Base-by-base conservation (phyloP, 768 basidiomycete genomes). In the Mycena latifolia region DNA sequence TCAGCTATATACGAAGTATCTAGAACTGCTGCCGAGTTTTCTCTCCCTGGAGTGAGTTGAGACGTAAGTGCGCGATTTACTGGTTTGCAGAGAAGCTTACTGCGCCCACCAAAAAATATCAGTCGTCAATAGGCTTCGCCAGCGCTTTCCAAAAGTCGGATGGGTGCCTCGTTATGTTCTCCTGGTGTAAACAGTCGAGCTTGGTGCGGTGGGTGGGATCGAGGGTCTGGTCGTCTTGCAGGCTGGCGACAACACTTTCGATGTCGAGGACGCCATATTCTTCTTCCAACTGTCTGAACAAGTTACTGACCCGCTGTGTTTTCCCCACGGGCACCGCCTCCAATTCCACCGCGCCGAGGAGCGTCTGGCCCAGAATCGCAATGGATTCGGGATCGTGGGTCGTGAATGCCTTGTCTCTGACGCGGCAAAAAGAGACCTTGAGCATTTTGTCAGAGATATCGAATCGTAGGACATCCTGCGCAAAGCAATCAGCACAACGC, bases 101-200 rank as follows among this genome's bases (percentile, higher is more conserved):
- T 17, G 47, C 18, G 45, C 45, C 5, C 7, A 25, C 22, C 45
- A 24, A 22, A 25, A 46, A 46, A 20, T 8, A 20, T 65, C 27
- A 59, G 35, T 59, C 55, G 24, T 35, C 33, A 65, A 28, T 20
- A 5, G 63, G 43, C 41, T 29, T 53, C 20, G 57, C 56, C 43
- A 65, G 8, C 9, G 56, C 56, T 17, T 33, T 65, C 63, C 57
- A 65, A 48, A 59, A 65, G 24, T 59, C 63, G 6, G 56, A 58
- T 10, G 41, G 24, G 28, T 65, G 63, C 24, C 47, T 59, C 52
- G 57, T n/a, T 48, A 65, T 47, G 22, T 65, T 54, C 31, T 65
- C 63, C 51, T 59, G 43, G 46, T 65, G 63, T 24, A 59, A 20
- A n/a, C 35, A 29, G 11, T 48, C 28, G 14, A 65, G 35, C 27